Base-by-base conservation (phyloP, 352 stramenopile species). In the Achlya hypogyna region DNA sequence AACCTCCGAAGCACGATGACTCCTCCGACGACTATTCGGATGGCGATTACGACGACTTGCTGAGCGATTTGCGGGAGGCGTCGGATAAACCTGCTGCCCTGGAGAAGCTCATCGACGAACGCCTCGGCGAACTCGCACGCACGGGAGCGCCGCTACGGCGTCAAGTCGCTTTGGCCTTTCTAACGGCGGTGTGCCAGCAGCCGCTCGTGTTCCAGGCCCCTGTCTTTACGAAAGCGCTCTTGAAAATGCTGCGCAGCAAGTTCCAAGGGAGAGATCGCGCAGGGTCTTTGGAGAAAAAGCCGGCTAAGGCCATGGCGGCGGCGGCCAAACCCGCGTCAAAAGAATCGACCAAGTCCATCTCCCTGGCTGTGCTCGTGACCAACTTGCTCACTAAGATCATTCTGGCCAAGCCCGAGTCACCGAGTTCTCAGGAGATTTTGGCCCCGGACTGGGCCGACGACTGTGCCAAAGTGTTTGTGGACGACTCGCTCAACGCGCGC, bases 401-500 rank as follows among this genome's bases (percentile, higher is more conserved):
- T 22, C 89, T 90, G 60, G 14, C 43, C 22, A 14, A 53, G 5
- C 2, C 16, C 22, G 22, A 32, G 5, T 14, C 31, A 0, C 6
- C 34, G 16, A 34, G 5, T 10, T 62, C 29, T 27, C 62, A 2
- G 8, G 29, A 56, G 49, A 42, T 23, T 12, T 53, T 43, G 8
- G 22, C 20, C n/a, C 27, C 56, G 27, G 74, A 78, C 5, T 93
- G 84, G 84, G 81, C 84, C 18, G 73, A 88, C 25, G 86, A 95
- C 68, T 92, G 81, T 58, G 77, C 92, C 32, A 95, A 93, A 68
- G 86, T 95, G 20, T 95, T 92, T 72, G 68, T 95, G 2, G 84
- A 93, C 43, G 86, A 95, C 71, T 89, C 86, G 4, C 72, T 95
- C 12, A 84, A 83, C 65, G 76, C 79, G n/a, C 78, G 86, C 49